A percentile compares a stretch with the other conserved stretches of the same genome.
Conservation (phyloP, 441 rosid genomes). For the Erodium moschatum region DNA sequence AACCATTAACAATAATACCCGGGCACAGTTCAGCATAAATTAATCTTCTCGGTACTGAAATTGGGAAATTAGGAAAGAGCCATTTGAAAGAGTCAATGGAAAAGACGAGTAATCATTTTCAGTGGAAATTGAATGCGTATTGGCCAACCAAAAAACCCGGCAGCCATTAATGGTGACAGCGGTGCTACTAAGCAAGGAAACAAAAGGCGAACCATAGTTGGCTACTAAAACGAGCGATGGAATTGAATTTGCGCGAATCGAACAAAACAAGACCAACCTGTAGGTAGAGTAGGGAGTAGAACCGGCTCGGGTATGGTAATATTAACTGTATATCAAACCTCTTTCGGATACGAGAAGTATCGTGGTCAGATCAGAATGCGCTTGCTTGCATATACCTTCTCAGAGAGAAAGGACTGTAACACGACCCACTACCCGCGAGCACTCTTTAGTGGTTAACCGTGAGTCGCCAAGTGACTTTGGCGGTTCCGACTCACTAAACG, state of each 20-base stretch:
- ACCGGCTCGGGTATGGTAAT: background rate
- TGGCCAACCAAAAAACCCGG: slow-evolving; percentile 7
- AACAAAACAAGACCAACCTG: background rate
- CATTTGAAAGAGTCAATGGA: background rate
- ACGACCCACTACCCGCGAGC: too few relatives aligned
- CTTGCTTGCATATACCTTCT: slow-evolving; percentile 6
- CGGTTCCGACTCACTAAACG: too few relatives aligned
- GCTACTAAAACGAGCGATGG: too few relatives aligned
- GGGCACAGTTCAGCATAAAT: background rate
- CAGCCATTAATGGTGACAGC: slow-evolving; percentile 9
- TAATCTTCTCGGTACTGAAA: background rate
- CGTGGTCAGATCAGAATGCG: background rate
- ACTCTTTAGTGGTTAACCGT: too few relatives aligned
- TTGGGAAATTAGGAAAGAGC: background rate
- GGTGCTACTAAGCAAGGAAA: background rate
- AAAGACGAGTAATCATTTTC: background rate
- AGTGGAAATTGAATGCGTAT: background rate
- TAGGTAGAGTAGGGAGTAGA: background rate
- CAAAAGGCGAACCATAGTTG: background rate
- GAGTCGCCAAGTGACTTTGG: too few relatives aligned
- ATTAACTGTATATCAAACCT: background rate
- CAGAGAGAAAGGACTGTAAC: background rate
- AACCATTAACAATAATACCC: background rate
- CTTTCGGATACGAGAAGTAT: background rate
- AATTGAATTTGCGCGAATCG: too few relatives aligned